A percentile compares a stretch with the other conserved stretches of the same genome.
phyloP scores from a whole-genome alignment of 495 filamentous ascomycete species.

The Viridothelium virens region DNA sequence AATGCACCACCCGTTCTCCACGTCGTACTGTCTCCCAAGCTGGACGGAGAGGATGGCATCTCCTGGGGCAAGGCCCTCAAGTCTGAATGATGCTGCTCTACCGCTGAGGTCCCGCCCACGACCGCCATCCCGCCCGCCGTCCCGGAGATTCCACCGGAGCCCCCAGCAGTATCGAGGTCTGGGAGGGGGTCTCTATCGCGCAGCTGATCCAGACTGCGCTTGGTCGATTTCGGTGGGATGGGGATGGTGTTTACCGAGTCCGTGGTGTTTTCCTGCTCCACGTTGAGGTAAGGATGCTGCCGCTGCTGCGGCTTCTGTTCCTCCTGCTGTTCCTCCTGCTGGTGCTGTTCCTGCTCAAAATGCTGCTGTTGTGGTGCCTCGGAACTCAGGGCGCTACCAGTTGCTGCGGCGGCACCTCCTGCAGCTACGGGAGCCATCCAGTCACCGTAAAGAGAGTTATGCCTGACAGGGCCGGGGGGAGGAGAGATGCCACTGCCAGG shows the following conservation, averaged over 20 bases:
- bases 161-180: not conserved
- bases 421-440: constrained; percentile 36
- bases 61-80: not conserved
- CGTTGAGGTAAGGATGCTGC: not conserved
- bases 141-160: not conserved
- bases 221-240: constrained; percentile 7
- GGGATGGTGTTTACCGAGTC: constrained; percentile 7
- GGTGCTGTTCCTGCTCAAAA: constrained; percentile 9
- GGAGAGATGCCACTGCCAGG: not conserved
- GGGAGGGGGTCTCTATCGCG: not conserved
- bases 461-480: constrained; percentile 13
- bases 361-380: constrained; percentile 26
- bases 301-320: not conserved
- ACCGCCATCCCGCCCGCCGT: not conserved
- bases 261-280: not conserved
- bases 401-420: constrained; percentile 29
- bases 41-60: not conserved
- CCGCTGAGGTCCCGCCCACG: not conserved
- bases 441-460: constrained; percentile 32
- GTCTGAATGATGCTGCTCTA: not conserved
- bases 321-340: constrained; percentile 7
- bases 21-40: not conserved
- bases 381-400: constrained; percentile 13
- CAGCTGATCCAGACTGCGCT: not conserved
- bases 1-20: not conserved